Conservation (phyloP, 2,329 filamentous ascomycete species). For the Xylaria sp. region DNA sequence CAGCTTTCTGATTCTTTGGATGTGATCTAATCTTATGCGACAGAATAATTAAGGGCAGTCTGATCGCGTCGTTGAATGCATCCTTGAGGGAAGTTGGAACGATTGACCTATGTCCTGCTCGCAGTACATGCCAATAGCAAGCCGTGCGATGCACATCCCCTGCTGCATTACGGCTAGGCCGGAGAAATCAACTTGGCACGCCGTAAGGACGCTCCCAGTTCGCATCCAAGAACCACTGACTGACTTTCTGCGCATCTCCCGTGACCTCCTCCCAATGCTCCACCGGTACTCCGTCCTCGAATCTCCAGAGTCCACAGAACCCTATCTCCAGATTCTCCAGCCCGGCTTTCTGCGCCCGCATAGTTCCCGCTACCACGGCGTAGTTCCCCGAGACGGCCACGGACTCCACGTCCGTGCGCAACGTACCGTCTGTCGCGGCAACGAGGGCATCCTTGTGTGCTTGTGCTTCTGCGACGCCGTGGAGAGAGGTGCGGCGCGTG, state of each 20-base stretch:
- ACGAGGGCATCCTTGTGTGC: constrained; percentile 11
- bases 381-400: not conserved
- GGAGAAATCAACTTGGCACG: not conserved
- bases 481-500: not conserved
- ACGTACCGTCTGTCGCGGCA: constrained; percentile 1
- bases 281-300: constrained; percentile 7
- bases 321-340: constrained; percentile 12
- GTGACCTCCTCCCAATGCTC: constrained; percentile 20
- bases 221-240: constrained; percentile 4
- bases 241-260: not conserved
- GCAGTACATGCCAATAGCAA: not conserved
- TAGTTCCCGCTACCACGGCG: constrained; percentile 1
- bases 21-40: not conserved
- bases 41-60: not conserved
- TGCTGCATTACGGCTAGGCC: not conserved
- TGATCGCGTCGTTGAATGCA: not conserved
- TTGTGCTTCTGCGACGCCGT: constrained; percentile 8
- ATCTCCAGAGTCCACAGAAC: constrained; percentile 25
- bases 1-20: not conserved
- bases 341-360: constrained; percentile 16
- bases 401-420: constrained; percentile 13
- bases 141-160: not conserved
- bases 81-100: not conserved
- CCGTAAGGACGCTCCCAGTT: not conserved
- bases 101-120: not conserved